A percentile compares a stretch with the other conserved stretches of the same genome.
Conservation (phyloP, 2,329 filamentous ascomycete species). For the Sporothrix euskadiensis region DNA sequence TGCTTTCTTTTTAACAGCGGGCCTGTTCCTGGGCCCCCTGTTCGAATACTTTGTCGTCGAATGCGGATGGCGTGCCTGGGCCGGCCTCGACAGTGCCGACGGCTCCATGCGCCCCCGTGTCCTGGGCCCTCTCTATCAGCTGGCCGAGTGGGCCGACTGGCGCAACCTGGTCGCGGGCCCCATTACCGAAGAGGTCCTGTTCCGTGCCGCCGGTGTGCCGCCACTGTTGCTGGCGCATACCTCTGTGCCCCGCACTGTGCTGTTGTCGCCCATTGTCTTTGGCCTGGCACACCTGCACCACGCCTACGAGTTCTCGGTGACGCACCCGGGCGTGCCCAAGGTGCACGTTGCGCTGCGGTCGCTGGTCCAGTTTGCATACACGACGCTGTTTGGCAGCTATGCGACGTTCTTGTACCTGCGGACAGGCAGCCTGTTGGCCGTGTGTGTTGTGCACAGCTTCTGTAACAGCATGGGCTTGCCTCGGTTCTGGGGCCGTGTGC, state of each 20-base stretch:
- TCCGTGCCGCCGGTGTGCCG: slow-evolving; percentile 82
- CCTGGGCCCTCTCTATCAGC: slow-evolving; percentile 52
- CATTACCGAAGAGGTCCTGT: slow-evolving; percentile 89
- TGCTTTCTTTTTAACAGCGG: slow-evolving; percentile 67
- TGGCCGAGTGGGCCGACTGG: slow-evolving; percentile 77
- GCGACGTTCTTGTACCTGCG: slow-evolving; percentile 86
- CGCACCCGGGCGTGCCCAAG: slow-evolving; percentile 69
- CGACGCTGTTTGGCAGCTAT: slow-evolving; percentile 89
- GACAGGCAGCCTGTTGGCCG: slow-evolving; percentile 76
- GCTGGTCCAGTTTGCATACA: slow-evolving; percentile 83
- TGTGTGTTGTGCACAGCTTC: slow-evolving; percentile 77
- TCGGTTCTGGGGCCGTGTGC: slow-evolving; percentile 77
- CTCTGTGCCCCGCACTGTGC: slow-evolving; percentile 62
- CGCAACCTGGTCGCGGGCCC: slow-evolving; percentile 86
- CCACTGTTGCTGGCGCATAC: slow-evolving; percentile 73
- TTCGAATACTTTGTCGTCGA: slow-evolving; percentile 78
- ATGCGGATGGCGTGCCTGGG: slow-evolving; percentile 66
- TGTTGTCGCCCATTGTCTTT: slow-evolving; percentile 84
- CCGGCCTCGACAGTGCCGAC: slow-evolving; percentile 36
- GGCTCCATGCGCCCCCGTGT: slow-evolving; percentile 33
- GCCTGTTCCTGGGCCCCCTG: slow-evolving; percentile 81
- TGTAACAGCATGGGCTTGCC: slow-evolving; percentile 94
- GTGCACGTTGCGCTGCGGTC: slow-evolving; percentile 67
- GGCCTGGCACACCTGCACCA: slow-evolving; percentile 93
- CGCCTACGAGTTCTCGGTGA: slow-evolving; percentile 89